Evolutionary conservation across 768 basidiomycete species (phyloP).

Genomic region (Mycena floridula): DNA sequence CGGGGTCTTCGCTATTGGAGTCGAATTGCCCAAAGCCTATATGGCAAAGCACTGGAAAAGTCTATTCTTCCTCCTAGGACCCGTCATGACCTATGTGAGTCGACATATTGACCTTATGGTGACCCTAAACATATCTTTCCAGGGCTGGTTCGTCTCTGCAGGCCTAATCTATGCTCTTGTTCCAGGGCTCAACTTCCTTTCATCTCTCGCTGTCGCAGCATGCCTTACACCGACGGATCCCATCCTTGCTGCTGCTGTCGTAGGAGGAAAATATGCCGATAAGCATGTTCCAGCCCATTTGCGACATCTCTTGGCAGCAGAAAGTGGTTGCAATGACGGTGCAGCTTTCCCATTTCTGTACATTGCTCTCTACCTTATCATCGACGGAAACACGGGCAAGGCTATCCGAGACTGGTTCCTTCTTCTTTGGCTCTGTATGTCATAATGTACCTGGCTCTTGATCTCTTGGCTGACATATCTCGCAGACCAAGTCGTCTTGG

Average conservation of each 20-base stretch:
- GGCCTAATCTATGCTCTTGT: conserved; percentile 89
- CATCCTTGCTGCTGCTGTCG: conserved; percentile 86
- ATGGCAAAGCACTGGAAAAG: conserved; percentile 92
- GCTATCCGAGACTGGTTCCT: conserved; percentile 89
- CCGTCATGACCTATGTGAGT: conserved; percentile 76
- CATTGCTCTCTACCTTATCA: conserved; percentile 80
- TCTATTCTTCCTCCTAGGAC: conserved; percentile 74
- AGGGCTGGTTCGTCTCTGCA: conserved; percentile 95
- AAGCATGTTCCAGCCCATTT: conserved; percentile 91
- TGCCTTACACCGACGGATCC: conserved; percentile 94
- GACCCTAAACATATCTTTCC: conserved; percentile 7
- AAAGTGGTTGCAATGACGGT: conserved; percentile 94
- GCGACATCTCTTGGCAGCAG: conserved; percentile 58
- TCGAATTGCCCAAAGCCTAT: conserved; percentile 95
- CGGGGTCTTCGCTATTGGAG: conserved; percentile 96
- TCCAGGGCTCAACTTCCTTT: conserved; percentile 84
- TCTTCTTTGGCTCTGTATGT: conserved; percentile 79
- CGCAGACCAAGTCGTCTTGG: conserved; percentile 76
- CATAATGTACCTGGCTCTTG: conserved; percentile 3
- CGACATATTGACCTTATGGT: background rate
- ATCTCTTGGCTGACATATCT: conserved; percentile 4
- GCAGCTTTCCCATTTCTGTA: conserved; percentile 95
- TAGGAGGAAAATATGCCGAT: conserved; percentile 95
- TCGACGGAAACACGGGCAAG: conserved; percentile 54
- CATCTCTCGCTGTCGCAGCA: conserved; percentile 84